phyloP scores from a whole-genome alignment of 2,329 filamentous ascomycete genomes.

The Colletotrichum ledebouriae region DNA sequence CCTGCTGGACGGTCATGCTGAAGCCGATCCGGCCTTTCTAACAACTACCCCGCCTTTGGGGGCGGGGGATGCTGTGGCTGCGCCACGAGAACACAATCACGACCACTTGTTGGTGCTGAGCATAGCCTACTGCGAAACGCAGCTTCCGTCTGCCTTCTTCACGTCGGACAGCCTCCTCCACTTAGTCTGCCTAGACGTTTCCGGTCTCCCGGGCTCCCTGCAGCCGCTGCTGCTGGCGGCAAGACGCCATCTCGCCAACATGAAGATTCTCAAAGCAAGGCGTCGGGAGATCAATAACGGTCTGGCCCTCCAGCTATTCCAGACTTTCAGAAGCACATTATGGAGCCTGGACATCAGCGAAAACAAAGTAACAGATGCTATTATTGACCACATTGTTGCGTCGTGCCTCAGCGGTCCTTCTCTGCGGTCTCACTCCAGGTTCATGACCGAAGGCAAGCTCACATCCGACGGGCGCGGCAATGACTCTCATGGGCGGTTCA shows the following conservation, averaged over 20 bases:
- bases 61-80: slow-evolving; percentile 1
- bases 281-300: slow-evolving; percentile 61
- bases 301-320: slow-evolving; percentile 52
- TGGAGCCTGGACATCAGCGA: slow-evolving; percentile 70
- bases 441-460: slow-evolving; percentile 62
- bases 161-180: slow-evolving; percentile 51
- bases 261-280: slow-evolving; percentile 66
- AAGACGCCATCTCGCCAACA: slow-evolving; percentile 55
- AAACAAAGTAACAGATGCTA: slow-evolving; percentile 65
- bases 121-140: slow-evolving; percentile 56
- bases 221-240: slow-evolving; percentile 52
- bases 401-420: slow-evolving; percentile 51
- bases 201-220: slow-evolving; percentile 61
- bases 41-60: slow-evolving; percentile 42
- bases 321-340: slow-evolving; percentile 54
- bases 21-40: slow-evolving; percentile 58
- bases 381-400: slow-evolving; percentile 51
- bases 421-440: slow-evolving; percentile 55
- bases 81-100: slow-evolving; percentile 12
- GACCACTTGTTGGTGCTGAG: slow-evolving; percentile 59
- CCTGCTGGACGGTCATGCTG: slow-evolving; percentile 61
- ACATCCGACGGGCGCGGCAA: slow-evolving; percentile 48
- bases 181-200: slow-evolving; percentile 68
- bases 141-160: slow-evolving; percentile 59
- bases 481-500: slow-evolving; percentile 56